These are phyloP conservation scores for Gossypium laxum DNA, from an alignment of 441 rosid genomes.

Conservation along the genomic window DNA sequence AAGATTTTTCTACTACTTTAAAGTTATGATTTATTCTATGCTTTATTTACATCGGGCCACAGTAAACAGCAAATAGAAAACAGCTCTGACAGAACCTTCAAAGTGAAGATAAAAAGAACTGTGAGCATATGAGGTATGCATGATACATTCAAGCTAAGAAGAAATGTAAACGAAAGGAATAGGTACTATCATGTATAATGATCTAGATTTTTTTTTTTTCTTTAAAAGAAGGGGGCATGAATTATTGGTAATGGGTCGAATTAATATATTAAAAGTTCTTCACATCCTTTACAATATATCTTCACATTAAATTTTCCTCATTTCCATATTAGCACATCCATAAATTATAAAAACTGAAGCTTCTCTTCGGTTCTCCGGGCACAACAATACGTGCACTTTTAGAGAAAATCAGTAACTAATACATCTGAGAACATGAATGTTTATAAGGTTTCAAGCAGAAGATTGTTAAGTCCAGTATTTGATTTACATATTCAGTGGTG, in stretches of 20 bases:
- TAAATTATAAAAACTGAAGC: too few relatives aligned
- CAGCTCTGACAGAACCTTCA: neutral
- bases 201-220: neutral
- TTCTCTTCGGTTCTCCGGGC: too few relatives aligned
- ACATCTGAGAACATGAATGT: too few relatives aligned
- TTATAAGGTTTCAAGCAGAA: too few relatives aligned
- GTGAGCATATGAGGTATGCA: neutral
- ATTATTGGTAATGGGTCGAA: neutral
- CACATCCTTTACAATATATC: too few relatives aligned
- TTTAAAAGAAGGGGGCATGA: neutral
- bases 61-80: neutral
- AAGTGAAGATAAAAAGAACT: neutral
- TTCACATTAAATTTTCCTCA: too few relatives aligned
- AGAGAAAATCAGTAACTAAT: too few relatives aligned
- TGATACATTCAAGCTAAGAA: neutral
- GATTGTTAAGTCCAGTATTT: too few relatives aligned
- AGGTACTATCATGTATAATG: neutral
- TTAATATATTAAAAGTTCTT: constrained; percentile 2
- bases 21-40: neutral
- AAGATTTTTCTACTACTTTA: neutral
- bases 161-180: neutral
- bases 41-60: neutral
- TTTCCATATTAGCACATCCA: too few relatives aligned
- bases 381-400: too few relatives aligned
- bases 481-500: neutral